Base-by-base conservation (phyloP, 2,329 filamentous ascomycete species). In the Neopestalotiopsis sp. region DNA sequence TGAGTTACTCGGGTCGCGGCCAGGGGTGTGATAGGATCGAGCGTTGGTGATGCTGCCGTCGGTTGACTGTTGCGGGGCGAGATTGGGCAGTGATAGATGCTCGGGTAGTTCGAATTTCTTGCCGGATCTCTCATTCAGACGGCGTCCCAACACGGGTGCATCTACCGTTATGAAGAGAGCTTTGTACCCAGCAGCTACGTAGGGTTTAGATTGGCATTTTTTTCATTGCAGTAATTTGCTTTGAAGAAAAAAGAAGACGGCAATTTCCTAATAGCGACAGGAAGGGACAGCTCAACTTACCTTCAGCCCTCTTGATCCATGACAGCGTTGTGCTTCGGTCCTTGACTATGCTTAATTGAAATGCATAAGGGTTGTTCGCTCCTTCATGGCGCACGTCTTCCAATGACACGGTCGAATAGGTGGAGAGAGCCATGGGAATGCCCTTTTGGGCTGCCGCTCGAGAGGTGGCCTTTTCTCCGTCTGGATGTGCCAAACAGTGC, bases 121-220 rank as follows among this genome's bases (percentile, higher is more conserved):
- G 3, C 86, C 81, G 71, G 83, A 83, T 13, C 40, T 42, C 72
- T 89, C 87, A 61, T 87, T 86, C 42, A 87, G 78, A 0, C 87
- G 80, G 30, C 83, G 81, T 0, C 87, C 87, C 0, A 89, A 78
- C 0, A 87, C 81, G 0, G 88, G 87, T 0, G 82, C 82, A 71
- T 90, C 88, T 1, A 88, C 86, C 0, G 87, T 86, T 2, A 90
- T 74, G 56, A 90, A 83, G 4, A 89, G 76, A 0, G 87, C 87
- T 69, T 84, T 85, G 74, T 86, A 88, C 6, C 86, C 86, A 0
- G 83, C 80, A 67, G 76, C 79, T 83, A 38, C 17, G 24, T 20
- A 9, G 30, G 72, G 24, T 24, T 24, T 24, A 24, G 24, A 24
- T 24, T 24, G 24, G 24, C 24, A 24, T 24, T 24, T 24, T 24